Conservation (phyloP, 257 asterid species). For the Forsythia suspensa region DNA sequence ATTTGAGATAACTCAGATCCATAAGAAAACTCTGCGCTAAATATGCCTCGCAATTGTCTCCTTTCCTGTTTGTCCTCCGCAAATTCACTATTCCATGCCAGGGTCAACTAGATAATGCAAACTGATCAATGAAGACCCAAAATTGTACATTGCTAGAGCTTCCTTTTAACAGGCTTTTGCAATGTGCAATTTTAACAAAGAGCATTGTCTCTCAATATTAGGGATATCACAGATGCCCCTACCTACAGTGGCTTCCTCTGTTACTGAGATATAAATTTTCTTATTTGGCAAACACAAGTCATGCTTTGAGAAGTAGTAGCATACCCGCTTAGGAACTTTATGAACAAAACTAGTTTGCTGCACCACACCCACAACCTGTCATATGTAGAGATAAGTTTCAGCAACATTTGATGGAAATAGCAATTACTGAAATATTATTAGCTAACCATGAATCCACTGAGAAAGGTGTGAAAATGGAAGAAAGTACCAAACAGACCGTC, state of each 20-base stretch:
- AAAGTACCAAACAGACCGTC: background rate
- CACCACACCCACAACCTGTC: conserved; percentile 63
- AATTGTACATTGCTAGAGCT: background rate
- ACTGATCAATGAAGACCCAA: background rate
- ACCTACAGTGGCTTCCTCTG: background rate
- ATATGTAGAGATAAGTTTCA: conserved; percentile 16
- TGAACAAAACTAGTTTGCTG: conserved; percentile 68
- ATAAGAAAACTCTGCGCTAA: background rate
- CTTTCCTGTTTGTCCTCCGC: background rate
- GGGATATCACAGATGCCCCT: background rate
- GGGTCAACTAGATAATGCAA: background rate
- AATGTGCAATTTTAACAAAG: background rate
- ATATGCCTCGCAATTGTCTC: background rate
- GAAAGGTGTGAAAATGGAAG: background rate
- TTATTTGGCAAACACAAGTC: background rate
- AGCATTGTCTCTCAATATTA: background rate
- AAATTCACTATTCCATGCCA: background rate
- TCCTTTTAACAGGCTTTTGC: background rate
- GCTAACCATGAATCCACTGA: background rate
- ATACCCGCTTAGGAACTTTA: conserved; percentile 75
- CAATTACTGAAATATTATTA: background rate
- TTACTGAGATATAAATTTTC: background rate
- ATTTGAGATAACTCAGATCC: conserved; percentile 14
- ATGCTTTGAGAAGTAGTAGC: conserved; percentile 17
- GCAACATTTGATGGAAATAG: background rate